These are phyloP conservation scores for Paulownia fortunei DNA, from an alignment of 257 asterid genomes.

Conservation along the genomic window DNA sequence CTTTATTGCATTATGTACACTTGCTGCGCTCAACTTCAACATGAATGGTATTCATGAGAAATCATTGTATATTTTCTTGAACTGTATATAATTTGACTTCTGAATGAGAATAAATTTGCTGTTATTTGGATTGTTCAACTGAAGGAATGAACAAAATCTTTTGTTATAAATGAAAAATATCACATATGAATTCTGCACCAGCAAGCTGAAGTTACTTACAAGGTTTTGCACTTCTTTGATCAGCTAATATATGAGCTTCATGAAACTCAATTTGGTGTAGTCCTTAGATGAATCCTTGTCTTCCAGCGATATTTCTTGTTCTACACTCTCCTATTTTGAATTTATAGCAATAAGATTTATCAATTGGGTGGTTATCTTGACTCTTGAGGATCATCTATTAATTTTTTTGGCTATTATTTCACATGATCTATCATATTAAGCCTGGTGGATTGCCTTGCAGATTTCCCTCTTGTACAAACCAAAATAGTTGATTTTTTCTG, in stretches of 20 bases:
- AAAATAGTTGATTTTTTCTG: constrained; percentile 89
- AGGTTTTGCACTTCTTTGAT: not conserved
- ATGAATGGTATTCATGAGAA: not conserved
- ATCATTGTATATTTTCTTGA: not conserved
- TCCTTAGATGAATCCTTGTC: not conserved
- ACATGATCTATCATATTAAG: not conserved
- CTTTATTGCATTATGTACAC: not conserved
- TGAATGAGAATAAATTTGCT: not conserved
- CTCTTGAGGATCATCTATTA: not conserved
- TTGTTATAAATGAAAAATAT: not conserved
- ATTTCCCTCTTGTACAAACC: constrained; percentile 75
- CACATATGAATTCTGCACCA: not conserved
- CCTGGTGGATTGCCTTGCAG: constrained; percentile 47
- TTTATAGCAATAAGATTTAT: not conserved
- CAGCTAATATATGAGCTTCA: not conserved
- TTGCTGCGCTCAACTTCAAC: not conserved
- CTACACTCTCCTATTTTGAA: not conserved
- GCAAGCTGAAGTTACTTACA: not conserved
- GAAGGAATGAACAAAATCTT: not conserved
- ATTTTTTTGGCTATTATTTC: not conserved
- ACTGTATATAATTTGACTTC: not conserved
- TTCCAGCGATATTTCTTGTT: not conserved
- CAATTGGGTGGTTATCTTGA: not conserved
- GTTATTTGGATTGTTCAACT: not conserved
- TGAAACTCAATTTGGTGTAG: not conserved